phyloP scores from a whole-genome alignment of 2,329 filamentous ascomycete species.

The Ceratocystis diversiconidia region DNA sequence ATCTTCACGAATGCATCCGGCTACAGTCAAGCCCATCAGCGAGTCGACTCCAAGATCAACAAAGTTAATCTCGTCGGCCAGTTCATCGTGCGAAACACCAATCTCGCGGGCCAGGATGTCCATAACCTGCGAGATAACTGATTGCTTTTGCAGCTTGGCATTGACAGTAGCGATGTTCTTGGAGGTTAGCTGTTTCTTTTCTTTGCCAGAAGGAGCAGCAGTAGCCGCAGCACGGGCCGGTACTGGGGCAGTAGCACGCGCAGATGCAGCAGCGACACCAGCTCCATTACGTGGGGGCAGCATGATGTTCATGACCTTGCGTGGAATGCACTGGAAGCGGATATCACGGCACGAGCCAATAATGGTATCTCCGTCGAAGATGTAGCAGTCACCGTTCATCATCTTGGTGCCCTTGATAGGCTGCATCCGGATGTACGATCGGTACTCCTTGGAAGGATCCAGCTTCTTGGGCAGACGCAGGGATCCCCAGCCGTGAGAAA shows the following conservation, averaged over 20 bases:
- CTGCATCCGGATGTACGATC: slow-evolving; percentile 45
- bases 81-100: slow-evolving; percentile 39
- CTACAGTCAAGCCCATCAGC: slow-evolving; percentile 45
- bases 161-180: slow-evolving; percentile 36
- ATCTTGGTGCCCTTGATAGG: slow-evolving; percentile 36
- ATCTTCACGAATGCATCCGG: slow-evolving; percentile 42
- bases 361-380: slow-evolving; percentile 38
- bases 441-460: slow-evolving; percentile 34
- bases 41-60: slow-evolving; percentile 46
- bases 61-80: slow-evolving; percentile 43
- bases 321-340: slow-evolving; percentile 53
- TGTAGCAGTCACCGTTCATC: slow-evolving; percentile 38
- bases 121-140: slow-evolving; percentile 31
- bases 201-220: slow-evolving; percentile 24
- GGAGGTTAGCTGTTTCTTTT: slow-evolving; percentile 33
- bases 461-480: slow-evolving; percentile 37
- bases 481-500: slow-evolving; percentile 46
- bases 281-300: slow-evolving; percentile 44
- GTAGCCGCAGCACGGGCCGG: slow-evolving; percentile 26
- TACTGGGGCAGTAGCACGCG: slow-evolving; percentile 25
- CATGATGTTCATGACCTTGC: slow-evolving; percentile 51
- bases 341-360: slow-evolving; percentile 40
- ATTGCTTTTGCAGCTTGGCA: slow-evolving; percentile 34
- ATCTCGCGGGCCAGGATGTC: slow-evolving; percentile 43
- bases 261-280: slow-evolving; percentile 25